Evolutionary conservation across 176 grass and related monocot species (phyloP), one percentile per base, ranked within the genome.

Genomic region (Musa beccarii): DNA sequence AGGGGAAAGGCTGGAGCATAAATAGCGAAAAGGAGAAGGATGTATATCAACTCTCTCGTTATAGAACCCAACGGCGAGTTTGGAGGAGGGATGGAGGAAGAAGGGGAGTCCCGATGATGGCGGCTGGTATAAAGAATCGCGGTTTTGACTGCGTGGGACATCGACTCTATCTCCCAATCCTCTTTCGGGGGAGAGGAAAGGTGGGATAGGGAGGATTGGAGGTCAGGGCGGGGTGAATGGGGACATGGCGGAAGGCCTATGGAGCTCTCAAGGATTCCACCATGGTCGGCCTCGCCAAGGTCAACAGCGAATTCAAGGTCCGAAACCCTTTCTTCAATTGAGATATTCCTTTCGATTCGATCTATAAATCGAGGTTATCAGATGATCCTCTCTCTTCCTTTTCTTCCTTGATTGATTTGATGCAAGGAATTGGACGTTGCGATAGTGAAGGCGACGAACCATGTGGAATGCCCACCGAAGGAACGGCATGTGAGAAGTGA

Each of bases 281-380:
- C 84, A 91, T 83, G 77, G 90, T 98, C 73, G 90, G 95, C 78
- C 95, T 98, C 72, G 95, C 95, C 62, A 98, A 98, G 78, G 83
- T 98, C 86, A 93, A 93, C 77, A 91, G 90, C 82, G 90, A 98
- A 80, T 98, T 80, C 83, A 98, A 98, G 95, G 94, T 98, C 20
- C 72, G 0, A 16, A 21, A 13, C 4, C 10, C 9, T 8, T 14
- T 25, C 51, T 2, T 57, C 28, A 1, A 13, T 59, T 59, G 4
- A 5, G 10, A 14, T 43, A 6, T 43, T 43, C 34, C 34, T 43
- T 43, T 43, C 34, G 9, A 17, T 69, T 69, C 22, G 2, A 49
- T 17, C 22, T 66, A 64, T 9, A 20, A 20, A 43, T 43, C 34
- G 23, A 25, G 26, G 9, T 64, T 10, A 64, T 64, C 16, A 43